Base-by-base conservation (phyloP, 306 rosid species). In the Dryas drummondii region DNA sequence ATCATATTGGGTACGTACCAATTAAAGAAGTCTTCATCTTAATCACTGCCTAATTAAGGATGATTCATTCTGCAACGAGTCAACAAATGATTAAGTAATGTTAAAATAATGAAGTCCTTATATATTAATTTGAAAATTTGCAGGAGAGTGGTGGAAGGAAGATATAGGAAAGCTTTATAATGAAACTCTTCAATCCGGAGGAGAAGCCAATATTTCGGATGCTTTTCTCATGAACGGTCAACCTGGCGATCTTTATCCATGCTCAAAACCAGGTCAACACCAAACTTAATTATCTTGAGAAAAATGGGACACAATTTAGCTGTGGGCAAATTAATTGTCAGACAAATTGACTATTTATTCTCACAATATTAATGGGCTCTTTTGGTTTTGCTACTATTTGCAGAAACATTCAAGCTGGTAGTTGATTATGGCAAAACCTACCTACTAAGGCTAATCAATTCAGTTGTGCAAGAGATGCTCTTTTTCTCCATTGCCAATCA, bases 1-100 rank as follows among this genome's bases (percentile, higher is more conserved):
- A 76, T 88, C 32, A 69, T 86, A 26, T 80, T 88, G 6, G 90
- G 92, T 86, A 82, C 17, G 22, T 9, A 7, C 6, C 45, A 44
- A 4, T 1, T 4, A 11, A 40, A 32, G 2, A 32, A 32, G 37
- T 32, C 37, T 32, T 32, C 2, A 32, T 32, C 37, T 32, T 32
- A 32, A 32, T 32, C 37, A 32, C 37, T 32, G 37, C 2, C 37
- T 32, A 32, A 32, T 32, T 32, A 32, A 32, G 3, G 37, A 32
- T 32, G 37, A 32, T 32, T 32, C 2, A 32, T 32, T 32, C 37
- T 32, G 37, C 37, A 32, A 22, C 22, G 37, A 32, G 37, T 22
- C 22, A 22, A 22, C 22, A 22, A 22, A 22, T 22, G 22, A 22
- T 22, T 22, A 22, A 22, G 22, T 22, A 22, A 22, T 22, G 22